phyloP scores from a whole-genome alignment of 345 rosid genomes.

The Eucalyptus regnans region DNA sequence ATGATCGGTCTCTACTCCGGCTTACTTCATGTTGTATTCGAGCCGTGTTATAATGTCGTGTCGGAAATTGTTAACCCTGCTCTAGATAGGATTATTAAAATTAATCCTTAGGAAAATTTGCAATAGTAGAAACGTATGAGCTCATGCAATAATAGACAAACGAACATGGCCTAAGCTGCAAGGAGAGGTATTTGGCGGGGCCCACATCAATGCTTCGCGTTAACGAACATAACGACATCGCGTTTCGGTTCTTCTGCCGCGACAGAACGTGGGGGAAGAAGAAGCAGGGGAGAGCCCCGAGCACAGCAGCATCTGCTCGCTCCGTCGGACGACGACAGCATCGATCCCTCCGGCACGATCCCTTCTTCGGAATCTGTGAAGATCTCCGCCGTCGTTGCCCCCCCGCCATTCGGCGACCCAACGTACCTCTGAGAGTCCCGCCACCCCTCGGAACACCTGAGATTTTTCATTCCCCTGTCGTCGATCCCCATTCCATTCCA shows the following conservation, averaged over 20 bases:
- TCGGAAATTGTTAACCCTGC: neutral
- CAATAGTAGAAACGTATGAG: neutral
- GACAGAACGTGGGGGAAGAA: neutral
- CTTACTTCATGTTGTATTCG: neutral
- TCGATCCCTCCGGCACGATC: neutral
- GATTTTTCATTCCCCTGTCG: neutral
- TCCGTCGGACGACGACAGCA: neutral
- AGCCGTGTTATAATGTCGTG: rapidly evolving
- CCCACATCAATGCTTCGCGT: neutral
- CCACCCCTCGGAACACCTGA: neutral
- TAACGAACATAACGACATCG: neutral
- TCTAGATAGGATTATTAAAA: neutral
- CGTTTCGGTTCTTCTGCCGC: neutral
- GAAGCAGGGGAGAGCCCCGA: neutral
- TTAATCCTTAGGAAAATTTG: neutral
- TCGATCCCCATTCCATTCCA: neutral
- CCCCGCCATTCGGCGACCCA: neutral
- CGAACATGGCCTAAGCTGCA: neutral
- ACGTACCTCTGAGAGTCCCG: neutral
- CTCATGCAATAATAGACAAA: neutral
- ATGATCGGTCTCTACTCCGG: neutral
- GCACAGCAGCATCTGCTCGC: neutral
- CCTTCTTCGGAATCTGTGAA: neutral
- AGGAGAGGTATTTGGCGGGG: neutral
- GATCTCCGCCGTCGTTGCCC: neutral